Evolutionary conservation across 441 rosid species (phyloP), one percentile per base, ranked within the genome.

Genomic region (Flueggea neowawraea): DNA sequence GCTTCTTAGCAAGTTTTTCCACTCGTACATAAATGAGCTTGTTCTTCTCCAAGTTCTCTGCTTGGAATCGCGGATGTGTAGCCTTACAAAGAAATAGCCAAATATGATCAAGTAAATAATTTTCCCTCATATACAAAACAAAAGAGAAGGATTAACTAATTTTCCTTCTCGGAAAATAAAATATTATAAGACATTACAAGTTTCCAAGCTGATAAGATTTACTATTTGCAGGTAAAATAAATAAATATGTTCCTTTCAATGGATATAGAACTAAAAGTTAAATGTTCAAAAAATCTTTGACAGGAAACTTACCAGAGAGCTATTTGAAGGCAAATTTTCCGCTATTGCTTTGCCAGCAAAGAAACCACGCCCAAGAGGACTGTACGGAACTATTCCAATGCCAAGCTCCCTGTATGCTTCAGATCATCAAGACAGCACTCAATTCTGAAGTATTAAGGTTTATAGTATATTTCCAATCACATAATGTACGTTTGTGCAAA

Each of bases 301-400:
- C 12, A 54, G 43, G 57, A 62, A 16, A 16, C 41, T 22, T 75
- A 80, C 83, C 83, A 78, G 62, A 13, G 31, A 12, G 45, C 62
- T 33, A 48, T 54, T 61, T n/a, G 65, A 61, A 56, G 82, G 62
- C 55, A 75, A 10, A 60, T 61, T 67, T 59, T 77, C 78, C 16
- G 59, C 57, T 10, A 71, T 58, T 49, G 74, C 82, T 71, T 17
- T 73, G 57, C 89, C 86, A 6, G 60, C 84, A 44, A 77, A 84
- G 65, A 84, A 84, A 22, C 89, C 88, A 31, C 75, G 75, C 50
- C 82, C 88, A 32, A 83, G 74, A 6, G 85, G 88, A 57, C 82
- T 74, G 71, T 81, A 76, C 31, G 82, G 76, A 63, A 81, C 84
- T 62, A 80, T 78, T 61, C 74, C 76, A 51, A 83, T 82, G 16